These are phyloP conservation scores for Mycena albidolilacea DNA, from an alignment of 768 basidiomycete genomes.

Conservation along the genomic window DNA sequence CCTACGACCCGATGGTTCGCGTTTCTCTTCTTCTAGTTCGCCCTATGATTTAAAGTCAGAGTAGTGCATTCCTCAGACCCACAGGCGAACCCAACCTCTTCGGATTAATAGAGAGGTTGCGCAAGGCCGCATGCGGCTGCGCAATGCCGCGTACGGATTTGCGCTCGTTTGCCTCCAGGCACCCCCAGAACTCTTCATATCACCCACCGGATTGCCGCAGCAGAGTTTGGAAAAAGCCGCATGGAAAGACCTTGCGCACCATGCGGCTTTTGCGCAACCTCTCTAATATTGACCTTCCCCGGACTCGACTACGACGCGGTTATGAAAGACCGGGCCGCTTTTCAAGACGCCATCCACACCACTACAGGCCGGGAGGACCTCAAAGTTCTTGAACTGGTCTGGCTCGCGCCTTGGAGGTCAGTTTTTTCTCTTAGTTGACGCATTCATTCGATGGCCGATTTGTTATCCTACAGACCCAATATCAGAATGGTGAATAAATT, in stretches of 20 bases:
- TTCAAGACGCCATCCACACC: neutral
- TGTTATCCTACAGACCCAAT: neutral
- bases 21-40: no score
- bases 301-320: neutral
- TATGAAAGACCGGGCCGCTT: neutral
- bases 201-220: no score
- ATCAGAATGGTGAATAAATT: slow-evolving; percentile 55
- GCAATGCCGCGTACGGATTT: no score
- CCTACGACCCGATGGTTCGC: no score
- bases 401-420: slow-evolving; percentile 11
- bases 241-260: no score
- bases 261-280: no score
- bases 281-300: neutral
- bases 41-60: neutral
- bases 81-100: slow-evolving; percentile 2
- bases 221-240: no score
- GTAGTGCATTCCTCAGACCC: slow-evolving; percentile 10
- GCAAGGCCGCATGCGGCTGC: no score
- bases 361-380: slow-evolving; percentile 15
- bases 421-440: neutral
- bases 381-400: neutral
- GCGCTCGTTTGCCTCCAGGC: no score
- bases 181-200: no score
- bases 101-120: neutral
- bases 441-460: neutral